These are phyloP conservation scores for Phlyctochytrium bullatum DNA, from an alignment of 192 early-diverging fungal genomes.

Conservation along the genomic window DNA sequence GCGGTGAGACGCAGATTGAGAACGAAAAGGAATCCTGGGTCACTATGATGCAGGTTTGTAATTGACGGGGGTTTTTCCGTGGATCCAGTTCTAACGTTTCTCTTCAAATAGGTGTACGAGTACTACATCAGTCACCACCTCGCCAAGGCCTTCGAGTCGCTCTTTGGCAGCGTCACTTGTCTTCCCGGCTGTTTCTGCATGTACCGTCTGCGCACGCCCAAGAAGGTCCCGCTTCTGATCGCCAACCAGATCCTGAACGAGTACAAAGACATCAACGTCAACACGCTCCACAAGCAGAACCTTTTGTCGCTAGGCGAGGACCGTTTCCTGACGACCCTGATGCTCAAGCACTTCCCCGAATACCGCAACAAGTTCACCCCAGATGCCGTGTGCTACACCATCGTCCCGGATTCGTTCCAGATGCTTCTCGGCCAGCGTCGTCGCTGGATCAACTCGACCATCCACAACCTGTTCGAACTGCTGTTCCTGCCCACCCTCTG, in stretches of 20 bases:
- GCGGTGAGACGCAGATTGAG: slow-evolving; percentile 90
- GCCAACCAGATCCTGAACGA: slow-evolving; percentile 83
- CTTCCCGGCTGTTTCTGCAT: slow-evolving; percentile 98
- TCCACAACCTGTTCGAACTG: slow-evolving; percentile 95
- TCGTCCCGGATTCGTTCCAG: slow-evolving; percentile 85
- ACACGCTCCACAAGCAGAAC: slow-evolving; percentile 98
- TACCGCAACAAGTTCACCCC: slow-evolving; percentile 92
- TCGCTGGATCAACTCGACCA: slow-evolving; percentile 98
- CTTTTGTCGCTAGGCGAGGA: slow-evolving; percentile 94
- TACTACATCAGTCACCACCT: slow-evolving; percentile 98
- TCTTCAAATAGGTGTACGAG: slow-evolving; percentile 70
- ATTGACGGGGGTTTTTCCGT: neutral
- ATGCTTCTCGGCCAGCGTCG: slow-evolving; percentile 92
- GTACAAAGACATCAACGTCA: slow-evolving; percentile 86
- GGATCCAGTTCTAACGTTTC: neutral
- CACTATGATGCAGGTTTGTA: slow-evolving; percentile 89
- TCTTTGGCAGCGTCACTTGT: slow-evolving; percentile 96
- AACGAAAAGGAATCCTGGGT: slow-evolving; percentile 94
- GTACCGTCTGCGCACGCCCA: slow-evolving; percentile 90
- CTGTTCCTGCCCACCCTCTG: slow-evolving; percentile 92
- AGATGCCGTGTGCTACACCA: slow-evolving; percentile 88
- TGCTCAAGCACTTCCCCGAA: slow-evolving; percentile 92
- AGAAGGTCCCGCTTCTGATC: slow-evolving; percentile 82
- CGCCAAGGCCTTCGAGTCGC: slow-evolving; percentile 95
- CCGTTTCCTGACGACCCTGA: slow-evolving; percentile 76